Percentiles rank a stretch among this genome's conserved stretches.
Evolutionary conservation across 2,329 filamentous ascomycete species (phyloP).

Genomic region (Fusarium zealandicum): DNA sequence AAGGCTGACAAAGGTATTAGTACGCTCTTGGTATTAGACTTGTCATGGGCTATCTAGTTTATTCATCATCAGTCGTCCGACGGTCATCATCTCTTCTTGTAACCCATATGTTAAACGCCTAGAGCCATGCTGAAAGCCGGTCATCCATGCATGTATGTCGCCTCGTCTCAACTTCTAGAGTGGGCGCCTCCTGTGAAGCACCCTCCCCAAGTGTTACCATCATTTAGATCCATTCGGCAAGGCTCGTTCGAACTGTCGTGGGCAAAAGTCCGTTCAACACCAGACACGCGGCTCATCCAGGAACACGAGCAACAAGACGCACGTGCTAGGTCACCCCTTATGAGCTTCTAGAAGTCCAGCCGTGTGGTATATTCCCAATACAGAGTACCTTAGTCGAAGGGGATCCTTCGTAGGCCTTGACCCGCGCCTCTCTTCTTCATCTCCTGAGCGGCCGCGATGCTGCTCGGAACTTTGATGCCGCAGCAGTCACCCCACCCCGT

Average conservation of each 20-base stretch:
- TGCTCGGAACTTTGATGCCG: conserved; percentile 96
- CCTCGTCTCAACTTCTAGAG: conserved; percentile 1
- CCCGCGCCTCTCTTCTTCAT: conserved; percentile 75
- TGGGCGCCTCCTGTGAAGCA: conserved; percentile 1
- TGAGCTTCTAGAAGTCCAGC: conserved; percentile 1
- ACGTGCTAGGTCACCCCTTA: background rate
- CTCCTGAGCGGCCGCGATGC: conserved; percentile 88
- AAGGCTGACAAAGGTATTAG: background rate
- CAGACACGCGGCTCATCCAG: background rate
- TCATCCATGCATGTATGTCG: background rate
- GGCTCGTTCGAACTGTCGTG: background rate
- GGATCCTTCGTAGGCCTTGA: conserved; percentile 73
- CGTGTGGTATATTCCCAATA: background rate
- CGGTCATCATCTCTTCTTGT: background rate
- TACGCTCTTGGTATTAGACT: background rate
- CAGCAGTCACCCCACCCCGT: conserved; percentile 94
- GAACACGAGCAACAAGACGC: conserved; percentile 4
- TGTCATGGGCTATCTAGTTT: background rate
- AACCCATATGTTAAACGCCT: background rate
- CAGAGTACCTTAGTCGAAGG: conserved; percentile 71
- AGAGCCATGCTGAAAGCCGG: conserved; percentile 7
- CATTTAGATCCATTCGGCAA: background rate
- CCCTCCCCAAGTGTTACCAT: background rate
- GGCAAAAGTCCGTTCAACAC: background rate
- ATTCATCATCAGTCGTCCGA: background rate